phyloP scores from a whole-genome alignment of 2,329 filamentous ascomycete genomes.

The Fonsecaea pedrosoi region DNA sequence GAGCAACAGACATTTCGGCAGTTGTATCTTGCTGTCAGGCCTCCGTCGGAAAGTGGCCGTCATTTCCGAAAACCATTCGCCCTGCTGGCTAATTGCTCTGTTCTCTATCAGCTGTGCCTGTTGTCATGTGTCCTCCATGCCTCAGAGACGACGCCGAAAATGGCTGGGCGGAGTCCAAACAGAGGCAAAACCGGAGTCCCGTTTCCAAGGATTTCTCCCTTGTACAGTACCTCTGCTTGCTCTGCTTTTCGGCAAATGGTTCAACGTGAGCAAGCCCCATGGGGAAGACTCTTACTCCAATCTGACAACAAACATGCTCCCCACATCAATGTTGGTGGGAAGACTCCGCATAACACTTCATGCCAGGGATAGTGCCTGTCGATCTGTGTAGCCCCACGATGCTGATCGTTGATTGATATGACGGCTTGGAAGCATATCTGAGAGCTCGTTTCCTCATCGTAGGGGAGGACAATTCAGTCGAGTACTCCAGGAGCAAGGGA shows the following conservation, averaged over 20 bases:
- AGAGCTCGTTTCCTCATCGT: neutral
- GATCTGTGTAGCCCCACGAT: conserved; percentile 15
- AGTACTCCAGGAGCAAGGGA: neutral
- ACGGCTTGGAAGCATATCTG: neutral
- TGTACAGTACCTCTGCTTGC: neutral
- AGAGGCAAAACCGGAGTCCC: neutral
- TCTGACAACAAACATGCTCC: conserved; percentile 10
- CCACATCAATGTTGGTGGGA: conserved; percentile 16
- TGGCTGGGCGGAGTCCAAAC: neutral
- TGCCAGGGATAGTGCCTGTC: neutral
- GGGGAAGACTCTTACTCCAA: conserved; percentile 23
- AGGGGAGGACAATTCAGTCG: too few relatives aligned
- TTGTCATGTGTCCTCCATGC: neutral
- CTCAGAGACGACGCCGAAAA: neutral
- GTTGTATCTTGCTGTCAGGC: conserved; percentile 16
- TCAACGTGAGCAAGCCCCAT: conserved; percentile 13
- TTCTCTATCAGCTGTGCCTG: neutral
- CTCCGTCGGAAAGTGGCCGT: conserved; percentile 17
- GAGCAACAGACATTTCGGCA: conserved; percentile 14
- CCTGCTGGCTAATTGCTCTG: neutral
- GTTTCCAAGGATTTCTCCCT: neutral
- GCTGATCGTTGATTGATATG: conserved; percentile 8
- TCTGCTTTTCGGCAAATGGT: conserved; percentile 17
- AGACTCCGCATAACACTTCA: conserved; percentile 15
- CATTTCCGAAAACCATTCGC: neutral